Evolutionary conservation across 345 rosid species (phyloP), one percentile per base, ranked within the genome.

Genomic region (Carallia brachiata): DNA sequence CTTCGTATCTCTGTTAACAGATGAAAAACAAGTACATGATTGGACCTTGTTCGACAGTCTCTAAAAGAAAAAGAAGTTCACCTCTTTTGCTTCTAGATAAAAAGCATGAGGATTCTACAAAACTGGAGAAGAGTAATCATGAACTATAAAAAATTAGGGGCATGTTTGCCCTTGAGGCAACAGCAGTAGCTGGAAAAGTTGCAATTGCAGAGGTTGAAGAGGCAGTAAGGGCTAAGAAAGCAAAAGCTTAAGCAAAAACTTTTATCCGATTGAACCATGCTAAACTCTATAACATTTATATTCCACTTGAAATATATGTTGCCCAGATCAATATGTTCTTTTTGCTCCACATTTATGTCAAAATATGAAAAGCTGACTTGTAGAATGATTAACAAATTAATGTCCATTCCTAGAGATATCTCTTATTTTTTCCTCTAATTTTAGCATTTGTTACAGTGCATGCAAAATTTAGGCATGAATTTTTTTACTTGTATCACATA

Each of bases 151-250:
- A 76, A 82, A 86, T 91, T 77, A 83, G 80, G 77, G 88, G 89
- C 76, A 89, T 89, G 99, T 84, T 96, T 68, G 86, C 96, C 36
- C 81, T 83, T 73, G 97, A 90, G 78, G 97, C 97, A 72, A 93
- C 97, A 66, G 97, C 87, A 8, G 92, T 93, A 50, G 97, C 99
- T 65, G 97, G 97, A 73, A 85, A 79, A 81, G 97, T 81, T 75
- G 97, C 99, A 10, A 87, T 89, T 56, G 86, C 96, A 53, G 99
- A 90, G 78, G 99, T 97, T 79, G 97, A 88, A 85, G 87, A 80
- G 79, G 99, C 97, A 62, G 97, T 97, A 71, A 87, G 89, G 85
- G 80, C 99, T 61, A 97, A 87, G 55, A 86, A 79, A 67, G 97
- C 97, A 56, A 97, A 95, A 80, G 99, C 96, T 4, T 96, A 90